Conservation (phyloP, 257 asterid genomes). For the Solanum ahanhuiri region DNA sequence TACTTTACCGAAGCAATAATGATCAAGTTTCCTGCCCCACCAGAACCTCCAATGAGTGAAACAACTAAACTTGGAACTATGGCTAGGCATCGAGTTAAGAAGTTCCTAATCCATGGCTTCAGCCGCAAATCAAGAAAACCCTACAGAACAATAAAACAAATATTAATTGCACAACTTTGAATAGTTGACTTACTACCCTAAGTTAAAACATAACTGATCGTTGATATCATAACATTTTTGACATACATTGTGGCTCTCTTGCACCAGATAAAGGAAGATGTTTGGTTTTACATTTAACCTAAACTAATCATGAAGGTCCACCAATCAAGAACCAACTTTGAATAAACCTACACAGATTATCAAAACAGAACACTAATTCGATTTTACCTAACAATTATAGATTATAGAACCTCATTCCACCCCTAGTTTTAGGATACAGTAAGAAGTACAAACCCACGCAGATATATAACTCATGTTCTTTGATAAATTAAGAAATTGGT, state of each 20-base stretch:
- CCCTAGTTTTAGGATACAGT: background rate
- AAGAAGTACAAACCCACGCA: background rate
- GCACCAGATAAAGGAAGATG: background rate
- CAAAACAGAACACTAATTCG: background rate
- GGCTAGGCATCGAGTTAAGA: conserved; percentile 77
- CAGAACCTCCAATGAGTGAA: conserved; percentile 73
- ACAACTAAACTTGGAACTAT: conserved; percentile 85
- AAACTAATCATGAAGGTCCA: background rate
- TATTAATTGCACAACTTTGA: background rate
- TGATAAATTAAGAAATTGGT: background rate
- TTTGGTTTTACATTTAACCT: background rate
- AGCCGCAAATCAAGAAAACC: conserved; percentile 88
- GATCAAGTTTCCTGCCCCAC: conserved; percentile 87
- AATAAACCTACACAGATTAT: background rate
- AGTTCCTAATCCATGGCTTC: conserved; percentile 90
- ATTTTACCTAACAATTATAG: background rate
- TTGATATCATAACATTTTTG: background rate
- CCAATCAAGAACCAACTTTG: background rate
- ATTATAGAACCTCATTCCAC: background rate
- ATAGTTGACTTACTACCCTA: background rate
- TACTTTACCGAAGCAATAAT: conserved; percentile 67
- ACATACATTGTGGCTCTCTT: background rate
- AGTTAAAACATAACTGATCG: background rate
- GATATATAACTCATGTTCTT: background rate
- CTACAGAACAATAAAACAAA: conserved; percentile 20